Conservation (phyloP, 2,329 filamentous ascomycete genomes). For the Balansia obtecta region DNA sequence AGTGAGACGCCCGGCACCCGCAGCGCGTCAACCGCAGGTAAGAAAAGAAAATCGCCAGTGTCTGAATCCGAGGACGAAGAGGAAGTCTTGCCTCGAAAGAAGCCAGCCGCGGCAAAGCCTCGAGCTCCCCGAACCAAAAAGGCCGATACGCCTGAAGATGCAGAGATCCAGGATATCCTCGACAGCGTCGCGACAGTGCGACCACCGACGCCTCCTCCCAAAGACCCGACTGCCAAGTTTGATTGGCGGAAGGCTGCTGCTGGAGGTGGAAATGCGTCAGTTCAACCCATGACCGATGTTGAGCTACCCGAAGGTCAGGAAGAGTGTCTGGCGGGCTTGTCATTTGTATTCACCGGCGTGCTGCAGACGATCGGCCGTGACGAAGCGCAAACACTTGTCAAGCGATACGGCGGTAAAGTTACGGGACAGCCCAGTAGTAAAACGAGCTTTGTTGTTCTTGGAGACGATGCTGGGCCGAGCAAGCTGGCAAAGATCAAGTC, state of each 20-base stretch:
- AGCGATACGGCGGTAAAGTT: constrained; percentile 87
- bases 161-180: constrained; percentile 67
- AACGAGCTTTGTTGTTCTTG: constrained; percentile 87
- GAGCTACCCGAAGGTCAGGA: constrained; percentile 75
- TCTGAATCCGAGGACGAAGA: constrained; percentile 44
- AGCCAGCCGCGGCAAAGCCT: constrained; percentile 43
- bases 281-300: constrained; percentile 47
- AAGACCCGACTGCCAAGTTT: constrained; percentile 61
- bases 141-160: constrained; percentile 51
- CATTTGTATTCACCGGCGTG: constrained; percentile 91
- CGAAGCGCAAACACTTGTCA: constrained; percentile 75
- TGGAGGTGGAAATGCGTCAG: constrained; percentile 46
- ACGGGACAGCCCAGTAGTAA: constrained; percentile 78
- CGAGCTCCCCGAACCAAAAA: constrained; percentile 52
- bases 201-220: constrained; percentile 70
- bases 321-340: constrained; percentile 80
- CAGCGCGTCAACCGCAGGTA: constrained; percentile 22
- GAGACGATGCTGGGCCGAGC: constrained; percentile 81
- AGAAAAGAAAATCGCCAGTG: constrained; percentile 47
- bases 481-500: constrained; percentile 80
- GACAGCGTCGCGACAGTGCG: constrained; percentile 75
- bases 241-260: constrained; percentile 55
- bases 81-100: constrained; percentile 44
- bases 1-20: constrained; percentile 17
- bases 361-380: constrained; percentile 70